A percentile compares a stretch with the other conserved stretches of the same genome.
These are phyloP conservation scores for Astrocystis sublimbata DNA, from an alignment of 495 filamentous ascomycete genomes.

Conservation along the genomic window DNA sequence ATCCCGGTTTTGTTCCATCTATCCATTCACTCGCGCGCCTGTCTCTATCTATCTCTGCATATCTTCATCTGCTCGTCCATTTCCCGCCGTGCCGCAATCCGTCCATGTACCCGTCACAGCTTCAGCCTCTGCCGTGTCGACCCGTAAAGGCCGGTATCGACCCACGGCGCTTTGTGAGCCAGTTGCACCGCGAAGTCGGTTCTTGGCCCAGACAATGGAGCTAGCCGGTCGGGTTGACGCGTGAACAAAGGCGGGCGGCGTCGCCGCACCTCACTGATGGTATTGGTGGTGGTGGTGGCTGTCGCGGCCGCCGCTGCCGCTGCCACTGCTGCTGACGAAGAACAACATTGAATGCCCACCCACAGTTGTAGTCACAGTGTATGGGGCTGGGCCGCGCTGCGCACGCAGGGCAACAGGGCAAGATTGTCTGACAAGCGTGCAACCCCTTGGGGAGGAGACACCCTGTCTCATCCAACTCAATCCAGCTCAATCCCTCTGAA, in stretches of 20 bases:
- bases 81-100: constrained; percentile 14
- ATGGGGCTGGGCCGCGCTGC: no score
- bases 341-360: constrained; percentile 1
- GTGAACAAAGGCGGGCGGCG: constrained; percentile 15
- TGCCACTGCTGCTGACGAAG: no score
- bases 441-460: constrained; percentile 5
- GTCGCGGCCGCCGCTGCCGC: no score
- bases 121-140: constrained; percentile 10
- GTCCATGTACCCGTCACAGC: constrained; percentile 16
- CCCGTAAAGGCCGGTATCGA: no score
- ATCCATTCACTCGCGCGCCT: no score
- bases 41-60: constrained; percentile 9
- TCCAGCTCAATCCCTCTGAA: no score
- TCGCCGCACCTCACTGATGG: neutral
- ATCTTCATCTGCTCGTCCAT: no score
- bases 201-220: neutral
- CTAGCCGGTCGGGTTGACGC: neutral
- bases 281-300: neutral
- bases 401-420: no score
- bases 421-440: constrained; percentile 20
- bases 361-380: constrained; percentile 6
- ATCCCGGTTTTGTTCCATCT: neutral
- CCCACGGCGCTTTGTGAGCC: neutral
- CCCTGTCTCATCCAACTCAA: constrained; percentile 17
- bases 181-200: neutral